These are phyloP conservation scores for Debaryomyces coudertii DNA, from an alignment of 1,139 yeast species.

Conservation along the genomic window DNA sequence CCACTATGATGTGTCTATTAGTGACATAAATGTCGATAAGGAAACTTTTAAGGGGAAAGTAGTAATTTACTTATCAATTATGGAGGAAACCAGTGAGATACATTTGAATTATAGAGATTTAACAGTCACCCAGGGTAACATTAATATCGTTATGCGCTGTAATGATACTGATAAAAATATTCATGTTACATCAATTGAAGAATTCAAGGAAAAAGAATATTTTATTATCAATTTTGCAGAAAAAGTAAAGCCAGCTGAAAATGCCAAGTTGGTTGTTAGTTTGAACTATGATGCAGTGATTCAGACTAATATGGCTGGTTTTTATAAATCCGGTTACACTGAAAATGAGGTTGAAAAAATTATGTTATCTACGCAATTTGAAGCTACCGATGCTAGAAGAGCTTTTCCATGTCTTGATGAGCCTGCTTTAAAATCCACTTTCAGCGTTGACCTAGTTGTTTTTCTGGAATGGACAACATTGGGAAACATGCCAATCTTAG, in stretches of 20 bases:
- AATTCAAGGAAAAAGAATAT: constrained; percentile 29
- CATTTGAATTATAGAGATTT: constrained; percentile 49
- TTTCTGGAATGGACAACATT: constrained; percentile 63
- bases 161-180: constrained; percentile 12
- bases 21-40: constrained; percentile 34
- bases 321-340: constrained; percentile 74
- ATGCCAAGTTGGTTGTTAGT: constrained; percentile 27
- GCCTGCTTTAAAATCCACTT: constrained; percentile 76
- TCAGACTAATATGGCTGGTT: constrained; percentile 71
- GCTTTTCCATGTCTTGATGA: constrained; percentile 87
- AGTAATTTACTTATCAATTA: constrained; percentile 38
- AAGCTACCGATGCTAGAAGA: constrained; percentile 82
- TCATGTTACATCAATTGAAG: constrained; percentile 22
- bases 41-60: constrained; percentile 48
- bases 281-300: constrained; percentile 50
- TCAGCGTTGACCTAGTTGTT: constrained; percentile 61
- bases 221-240: constrained; percentile 29
- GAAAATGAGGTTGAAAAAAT: constrained; percentile 62
- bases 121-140: constrained; percentile 20
- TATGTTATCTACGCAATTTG: constrained; percentile 82
- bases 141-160: constrained; percentile 13
- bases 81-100: constrained; percentile 36
- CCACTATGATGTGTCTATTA: constrained; percentile 47
- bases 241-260: constrained; percentile 14
- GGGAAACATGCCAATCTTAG: constrained; percentile 68